Conservation (phyloP, 306 rosid species). For the Clitoria ternatea region DNA sequence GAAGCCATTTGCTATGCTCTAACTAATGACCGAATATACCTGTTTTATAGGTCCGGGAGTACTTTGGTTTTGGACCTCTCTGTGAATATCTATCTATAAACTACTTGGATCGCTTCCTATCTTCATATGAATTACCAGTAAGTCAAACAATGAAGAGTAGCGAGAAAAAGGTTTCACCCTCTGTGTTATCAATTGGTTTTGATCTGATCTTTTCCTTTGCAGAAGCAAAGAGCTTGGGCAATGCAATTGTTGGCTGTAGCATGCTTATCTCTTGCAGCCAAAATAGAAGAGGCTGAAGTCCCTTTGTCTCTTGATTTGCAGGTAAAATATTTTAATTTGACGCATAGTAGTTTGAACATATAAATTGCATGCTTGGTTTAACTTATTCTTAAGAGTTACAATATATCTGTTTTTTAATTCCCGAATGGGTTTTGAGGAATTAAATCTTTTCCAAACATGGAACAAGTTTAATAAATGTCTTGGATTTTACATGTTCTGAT, state of each 20-base stretch:
- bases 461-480: background rate
- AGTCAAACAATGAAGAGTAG: conserved; percentile 29
- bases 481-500: background rate
- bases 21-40: background rate
- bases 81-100: conserved; percentile 67
- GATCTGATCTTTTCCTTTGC: conserved; percentile 20
- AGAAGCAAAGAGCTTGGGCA: conserved; percentile 76
- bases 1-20: conserved; percentile 7
- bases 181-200: conserved; percentile 6
- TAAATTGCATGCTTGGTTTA: background rate
- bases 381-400: background rate
- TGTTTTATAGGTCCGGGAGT: conserved; percentile 57
- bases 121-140: conserved; percentile 74
- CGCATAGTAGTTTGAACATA: background rate
- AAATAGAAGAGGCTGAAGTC: conserved; percentile 71
- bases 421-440: background rate
- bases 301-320: conserved; percentile 75
- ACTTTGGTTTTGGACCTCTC: conserved; percentile 82
- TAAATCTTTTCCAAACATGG: background rate
- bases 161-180: background rate
- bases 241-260: conserved; percentile 84
- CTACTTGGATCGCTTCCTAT: conserved; percentile 92
- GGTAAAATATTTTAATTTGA: conserved; percentile 32
- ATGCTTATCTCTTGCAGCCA: conserved; percentile 85
- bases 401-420: background rate